Percentiles rank a stretch among this genome's conserved stretches.
phyloP scores from a whole-genome alignment of 169 alveolate genomes.

The Plasmodium coatneyi region DNA sequence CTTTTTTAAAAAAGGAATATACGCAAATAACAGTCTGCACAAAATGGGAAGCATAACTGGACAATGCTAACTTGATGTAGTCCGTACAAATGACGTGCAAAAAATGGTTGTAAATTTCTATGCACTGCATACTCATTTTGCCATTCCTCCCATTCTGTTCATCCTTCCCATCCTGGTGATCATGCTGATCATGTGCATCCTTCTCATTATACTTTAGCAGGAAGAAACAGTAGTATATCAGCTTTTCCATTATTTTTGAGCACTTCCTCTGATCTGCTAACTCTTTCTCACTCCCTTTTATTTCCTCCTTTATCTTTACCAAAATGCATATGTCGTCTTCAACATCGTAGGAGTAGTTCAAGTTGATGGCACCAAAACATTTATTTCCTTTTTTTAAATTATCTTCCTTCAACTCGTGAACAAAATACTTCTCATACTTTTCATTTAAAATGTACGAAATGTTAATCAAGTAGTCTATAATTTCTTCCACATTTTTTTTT shows the following conservation, averaged over 20 bases:
- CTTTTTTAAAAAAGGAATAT: slow-evolving; percentile 38
- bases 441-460: slow-evolving; percentile 70
- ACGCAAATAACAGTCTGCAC: slow-evolving; percentile 49
- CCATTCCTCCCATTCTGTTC: slow-evolving; percentile 3
- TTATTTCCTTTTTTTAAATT: slow-evolving; percentile 60
- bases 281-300: slow-evolving; percentile 28
- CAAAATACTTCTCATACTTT: slow-evolving; percentile 72
- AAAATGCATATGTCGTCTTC: slow-evolving; percentile 73
- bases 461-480: slow-evolving; percentile 42
- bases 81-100: neutral
- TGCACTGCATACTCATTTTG: slow-evolving; percentile 58
- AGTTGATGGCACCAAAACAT: slow-evolving; percentile 21
- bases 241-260: slow-evolving; percentile 57
- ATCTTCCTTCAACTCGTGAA: slow-evolving; percentile 60
- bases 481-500: slow-evolving; percentile 26
- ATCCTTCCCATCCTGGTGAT: neutral
- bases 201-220: slow-evolving; percentile 61
- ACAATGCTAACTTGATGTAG: slow-evolving; percentile 12
- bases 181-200: too few species aligned
- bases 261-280: slow-evolving; percentile 21
- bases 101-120: slow-evolving; percentile 47
- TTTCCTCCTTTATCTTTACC: slow-evolving; percentile 46
- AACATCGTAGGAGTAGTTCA: slow-evolving; percentile 16
- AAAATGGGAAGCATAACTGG: slow-evolving; percentile 58
- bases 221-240: slow-evolving; percentile 64